Evolutionary conservation across 2,329 filamentous ascomycete species (phyloP).

Genomic region (Neopestalotiopsis sp.): DNA sequence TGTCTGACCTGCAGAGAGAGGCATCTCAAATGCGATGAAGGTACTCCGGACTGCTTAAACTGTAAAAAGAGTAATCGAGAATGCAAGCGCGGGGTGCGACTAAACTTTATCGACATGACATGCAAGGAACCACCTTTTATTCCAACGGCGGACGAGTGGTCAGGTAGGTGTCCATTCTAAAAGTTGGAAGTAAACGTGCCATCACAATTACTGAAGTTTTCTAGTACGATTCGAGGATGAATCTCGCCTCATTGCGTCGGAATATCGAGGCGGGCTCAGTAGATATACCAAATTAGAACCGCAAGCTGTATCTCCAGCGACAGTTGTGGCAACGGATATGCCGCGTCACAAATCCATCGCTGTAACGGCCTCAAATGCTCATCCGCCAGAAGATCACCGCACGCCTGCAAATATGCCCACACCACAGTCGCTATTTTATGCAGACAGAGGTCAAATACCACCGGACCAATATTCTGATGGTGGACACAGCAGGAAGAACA

Average conservation of each 20-base stretch:
- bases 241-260: conserved; percentile 86
- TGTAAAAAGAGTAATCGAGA: conserved; percentile 85
- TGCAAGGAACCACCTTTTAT: conserved; percentile 71
- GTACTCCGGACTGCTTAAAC: conserved; percentile 68
- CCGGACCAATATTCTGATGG: conserved; percentile 28
- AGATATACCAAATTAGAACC: conserved; percentile 68
- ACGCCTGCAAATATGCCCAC: conserved; percentile 29
- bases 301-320: conserved; percentile 35
- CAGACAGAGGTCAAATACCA: conserved; percentile 28
- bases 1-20: conserved; percentile 89
- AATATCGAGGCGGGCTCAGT: conserved; percentile 80
- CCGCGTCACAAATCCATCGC: conserved; percentile 28
- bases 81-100: conserved; percentile 83
- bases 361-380: conserved; percentile 26
- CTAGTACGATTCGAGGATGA: conserved; percentile 84
- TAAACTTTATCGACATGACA: conserved; percentile 91
- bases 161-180: conserved; percentile 47
- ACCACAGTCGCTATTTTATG: conserved; percentile 32
- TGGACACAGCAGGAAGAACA: conserved; percentile 33
- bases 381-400: conserved; percentile 26
- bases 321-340: conserved; percentile 32
- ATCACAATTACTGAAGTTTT: background rate
- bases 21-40: conserved; percentile 91
- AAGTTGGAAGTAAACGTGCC: conserved; percentile 18
- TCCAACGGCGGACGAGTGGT: conserved; percentile 67